Percentiles rank a stretch among this genome's conserved stretches.
Evolutionary conservation across 2,329 filamentous ascomycete species (phyloP).

Genomic region (Colletotrichum paranaense): DNA sequence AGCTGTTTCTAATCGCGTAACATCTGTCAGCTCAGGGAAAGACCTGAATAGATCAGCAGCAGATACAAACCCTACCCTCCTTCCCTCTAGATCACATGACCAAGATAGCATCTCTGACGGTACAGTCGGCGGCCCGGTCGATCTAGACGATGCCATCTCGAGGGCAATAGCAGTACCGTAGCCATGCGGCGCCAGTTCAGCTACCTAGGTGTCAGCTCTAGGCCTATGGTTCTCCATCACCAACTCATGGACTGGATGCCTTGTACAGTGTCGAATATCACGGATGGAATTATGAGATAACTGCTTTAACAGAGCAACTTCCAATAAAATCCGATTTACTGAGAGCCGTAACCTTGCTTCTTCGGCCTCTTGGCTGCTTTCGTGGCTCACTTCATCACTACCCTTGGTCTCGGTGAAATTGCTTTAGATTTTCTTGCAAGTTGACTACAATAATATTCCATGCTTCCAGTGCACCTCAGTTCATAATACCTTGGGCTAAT

Average conservation of each 20-base stretch:
- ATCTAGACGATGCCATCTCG: not conserved
- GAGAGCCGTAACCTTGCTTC: not conserved
- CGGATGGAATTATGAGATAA: not conserved
- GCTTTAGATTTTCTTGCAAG: not conserved
- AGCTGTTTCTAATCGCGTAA: not conserved
- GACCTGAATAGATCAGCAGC: not conserved
- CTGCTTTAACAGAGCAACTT: not conserved
- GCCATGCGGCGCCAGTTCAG: not conserved
- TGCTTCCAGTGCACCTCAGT: too few relatives aligned
- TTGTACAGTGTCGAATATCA: not conserved
- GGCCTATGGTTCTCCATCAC: not conserved
- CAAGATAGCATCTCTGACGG: not conserved
- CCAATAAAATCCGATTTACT: not conserved
- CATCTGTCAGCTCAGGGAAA: not conserved
- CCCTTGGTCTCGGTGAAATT: not conserved
- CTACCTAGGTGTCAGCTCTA: not conserved
- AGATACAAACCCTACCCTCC: not conserved
- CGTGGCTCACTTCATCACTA: not conserved
- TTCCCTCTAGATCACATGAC: not conserved
- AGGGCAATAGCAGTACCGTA: not conserved
- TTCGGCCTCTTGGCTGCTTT: not conserved
- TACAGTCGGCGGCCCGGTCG: not conserved
- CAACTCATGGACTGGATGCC: not conserved
- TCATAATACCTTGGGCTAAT: not conserved
- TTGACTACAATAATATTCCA: not conserved